Evolutionary conservation across 1,139 yeast species (phyloP).

Genomic region (Kodamaea derodonti): DNA sequence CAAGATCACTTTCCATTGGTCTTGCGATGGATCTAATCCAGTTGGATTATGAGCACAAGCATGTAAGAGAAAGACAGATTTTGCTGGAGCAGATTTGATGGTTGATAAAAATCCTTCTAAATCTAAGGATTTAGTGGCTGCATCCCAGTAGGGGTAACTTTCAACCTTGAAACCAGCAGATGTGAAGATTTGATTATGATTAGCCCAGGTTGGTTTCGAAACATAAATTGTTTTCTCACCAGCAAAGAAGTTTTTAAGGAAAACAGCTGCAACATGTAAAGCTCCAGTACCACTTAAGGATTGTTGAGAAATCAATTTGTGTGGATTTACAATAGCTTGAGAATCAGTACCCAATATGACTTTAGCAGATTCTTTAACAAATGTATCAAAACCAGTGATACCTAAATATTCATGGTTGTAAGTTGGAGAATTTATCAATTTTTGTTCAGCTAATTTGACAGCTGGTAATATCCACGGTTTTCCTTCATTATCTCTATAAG

Average conservation of each 20-base stretch:
- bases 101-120: conserved; percentile 64
- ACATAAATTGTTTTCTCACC: conserved; percentile 58
- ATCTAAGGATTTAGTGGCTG: conserved; percentile 58
- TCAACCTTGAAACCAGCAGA: conserved; percentile 51
- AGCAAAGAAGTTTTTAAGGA: conserved; percentile 56
- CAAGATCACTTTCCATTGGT: conserved; percentile 40
- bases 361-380: conserved; percentile 71
- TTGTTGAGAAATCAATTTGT: conserved; percentile 71
- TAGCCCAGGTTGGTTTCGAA: conserved; percentile 95
- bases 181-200: conserved; percentile 79
- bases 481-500: conserved; percentile 89
- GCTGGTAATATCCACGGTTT: conserved; percentile 94
- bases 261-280: conserved; percentile 78
- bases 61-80: conserved; percentile 63
- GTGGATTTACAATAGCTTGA: conserved; percentile 43
- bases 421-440: conserved; percentile 42
- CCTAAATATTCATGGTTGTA: conserved; percentile 92
- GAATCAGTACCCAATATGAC: conserved; percentile 72
- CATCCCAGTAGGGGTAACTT: conserved; percentile 76
- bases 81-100: conserved; percentile 67
- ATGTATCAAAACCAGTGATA: conserved; percentile 71
- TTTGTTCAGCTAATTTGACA: conserved; percentile 69
- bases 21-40: conserved; percentile 45
- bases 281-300: conserved; percentile 96
- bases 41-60: conserved; percentile 53